A percentile compares a stretch with the other conserved stretches of the same genome.
phyloP scores from a whole-genome alignment of 2,329 filamentous ascomycete genomes.

The Zasmidium citrigriseum region DNA sequence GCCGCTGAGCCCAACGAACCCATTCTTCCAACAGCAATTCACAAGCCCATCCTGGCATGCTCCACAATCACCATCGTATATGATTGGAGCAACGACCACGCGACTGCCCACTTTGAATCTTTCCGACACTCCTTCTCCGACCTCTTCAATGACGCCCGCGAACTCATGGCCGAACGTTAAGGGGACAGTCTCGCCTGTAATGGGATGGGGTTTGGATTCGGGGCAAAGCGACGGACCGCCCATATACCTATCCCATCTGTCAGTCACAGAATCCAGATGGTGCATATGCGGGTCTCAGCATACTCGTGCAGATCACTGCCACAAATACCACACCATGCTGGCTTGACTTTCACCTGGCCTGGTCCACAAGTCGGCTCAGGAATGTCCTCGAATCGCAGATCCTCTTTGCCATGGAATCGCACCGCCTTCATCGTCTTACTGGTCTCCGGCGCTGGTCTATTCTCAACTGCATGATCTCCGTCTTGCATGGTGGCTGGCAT shows the following conservation, averaged over 20 bases:
- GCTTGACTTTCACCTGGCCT: conserved; percentile 39
- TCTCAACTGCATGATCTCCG: conserved; percentile 13
- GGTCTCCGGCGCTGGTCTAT: conserved; percentile 9
- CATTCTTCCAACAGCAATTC: conserved; percentile 58
- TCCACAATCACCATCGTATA: conserved; percentile 55
- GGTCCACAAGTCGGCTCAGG: conserved; percentile 34
- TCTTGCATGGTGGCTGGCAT: conserved; percentile 12
- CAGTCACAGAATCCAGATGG: conserved; percentile 19
- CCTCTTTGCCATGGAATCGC: conserved; percentile 40
- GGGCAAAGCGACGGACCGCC: conserved; percentile 45
- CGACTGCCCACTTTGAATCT: conserved; percentile 49
- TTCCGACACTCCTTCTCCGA: conserved; percentile 51
- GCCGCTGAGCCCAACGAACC: conserved; percentile 55
- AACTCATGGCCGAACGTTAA: conserved; percentile 58
- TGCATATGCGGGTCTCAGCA: neutral
- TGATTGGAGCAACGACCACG: conserved; percentile 50
- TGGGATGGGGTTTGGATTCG: conserved; percentile 52
- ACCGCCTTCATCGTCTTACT: conserved; percentile 36
- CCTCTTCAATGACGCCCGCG: conserved; percentile 53
- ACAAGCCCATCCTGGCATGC: conserved; percentile 54
- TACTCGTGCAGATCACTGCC: conserved; percentile 12
- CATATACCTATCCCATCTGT: conserved; percentile 36
- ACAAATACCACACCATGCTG: conserved; percentile 39
- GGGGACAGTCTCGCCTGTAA: conserved; percentile 55
- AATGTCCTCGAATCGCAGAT: conserved; percentile 38